Evolutionary conservation across 2,329 filamentous ascomycete species (phyloP).

Genomic region (Xylariaceae sp.): DNA sequence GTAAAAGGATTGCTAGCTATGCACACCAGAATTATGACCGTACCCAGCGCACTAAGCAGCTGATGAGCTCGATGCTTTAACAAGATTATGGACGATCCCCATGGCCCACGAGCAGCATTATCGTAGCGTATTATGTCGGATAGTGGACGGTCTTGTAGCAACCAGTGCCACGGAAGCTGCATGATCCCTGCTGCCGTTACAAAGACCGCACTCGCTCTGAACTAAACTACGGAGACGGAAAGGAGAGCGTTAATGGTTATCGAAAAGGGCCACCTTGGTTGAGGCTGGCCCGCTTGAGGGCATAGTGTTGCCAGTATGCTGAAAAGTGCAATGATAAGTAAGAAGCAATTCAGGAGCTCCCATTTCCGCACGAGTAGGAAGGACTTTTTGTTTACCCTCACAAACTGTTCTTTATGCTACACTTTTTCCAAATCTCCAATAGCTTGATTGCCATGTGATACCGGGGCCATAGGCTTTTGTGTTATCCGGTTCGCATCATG

Average conservation of each 20-base stretch:
- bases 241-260: slow-evolving; percentile 23
- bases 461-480: too few species aligned
- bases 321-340: slow-evolving; percentile 16
- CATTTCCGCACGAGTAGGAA: too few species aligned
- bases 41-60: not conserved
- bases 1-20: slow-evolving; percentile 1
- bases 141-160: slow-evolving; percentile 4
- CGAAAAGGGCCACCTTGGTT: slow-evolving; percentile 19
- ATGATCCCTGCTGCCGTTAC: slow-evolving; percentile 8
- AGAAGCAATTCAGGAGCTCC: slow-evolving; percentile 13
- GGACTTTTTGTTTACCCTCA: too few species aligned
- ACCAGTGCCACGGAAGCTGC: slow-evolving; percentile 24
- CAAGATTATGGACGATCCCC: slow-evolving; percentile 4
- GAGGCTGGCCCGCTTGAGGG: slow-evolving; percentile 15
- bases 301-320: slow-evolving; percentile 22
- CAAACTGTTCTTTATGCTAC: too few species aligned
- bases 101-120: slow-evolving; percentile 9
- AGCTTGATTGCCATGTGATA: too few species aligned
- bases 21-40: not conserved
- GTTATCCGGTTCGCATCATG: too few species aligned
- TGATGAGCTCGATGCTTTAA: not conserved
- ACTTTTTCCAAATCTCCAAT: too few species aligned
- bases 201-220: slow-evolving; percentile 12
- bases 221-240: slow-evolving; percentile 14
- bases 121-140: slow-evolving; percentile 11